Base-by-base conservation (phyloP, 768 basidiomycete genomes). In the Mycena floridula region DNA sequence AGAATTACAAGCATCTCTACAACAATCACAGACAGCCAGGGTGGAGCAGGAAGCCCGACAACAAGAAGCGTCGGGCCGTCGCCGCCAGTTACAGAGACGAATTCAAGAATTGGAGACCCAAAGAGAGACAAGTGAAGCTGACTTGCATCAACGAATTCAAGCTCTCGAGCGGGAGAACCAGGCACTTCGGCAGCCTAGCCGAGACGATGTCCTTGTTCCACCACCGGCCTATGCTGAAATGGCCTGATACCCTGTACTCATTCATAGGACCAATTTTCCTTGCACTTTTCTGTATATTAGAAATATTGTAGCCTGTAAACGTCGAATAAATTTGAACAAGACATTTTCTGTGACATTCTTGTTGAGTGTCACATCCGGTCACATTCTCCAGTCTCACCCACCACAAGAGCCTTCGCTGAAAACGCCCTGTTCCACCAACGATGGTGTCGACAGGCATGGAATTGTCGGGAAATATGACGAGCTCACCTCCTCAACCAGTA, bases 401-500 rank as follows among this genome's bases (percentile, higher is more conserved):
- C n/a, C n/a, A n/a, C n/a, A n/a, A n/a, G n/a, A n/a, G n/a, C n/a
- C n/a, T n/a, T n/a, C n/a, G n/a, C n/a, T n/a, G n/a, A n/a, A n/a
- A n/a, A n/a, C n/a, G n/a, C n/a, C n/a, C n/a, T n/a, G n/a, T n/a
- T n/a, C n/a, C n/a, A n/a, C n/a, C n/a, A n/a, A n/a, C n/a, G n/a
- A n/a, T n/a, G n/a, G n/a, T n/a, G n/a, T n/a, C n/a, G n/a, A n/a
- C n/a, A n/a, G n/a, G n/a, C n/a, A n/a, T n/a, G n/a, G n/a, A n/a
- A n/a, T n/a, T n/a, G n/a, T n/a, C n/a, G n/a, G n/a, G n/a, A n/a
- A n/a, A n/a, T n/a, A n/a, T n/a, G n/a, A n/a, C n/a, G n/a, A n/a
- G n/a, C n/a, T n/a, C n/a, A n/a, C n/a, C n/a, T n/a, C 26, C 50
- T 21, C 22, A 32, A 11, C 55, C 52, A 35, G 50, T 68, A 41